Evolutionary conservation across 306 rosid genomes (phyloP).

Genomic region (Vicia sativa): DNA sequence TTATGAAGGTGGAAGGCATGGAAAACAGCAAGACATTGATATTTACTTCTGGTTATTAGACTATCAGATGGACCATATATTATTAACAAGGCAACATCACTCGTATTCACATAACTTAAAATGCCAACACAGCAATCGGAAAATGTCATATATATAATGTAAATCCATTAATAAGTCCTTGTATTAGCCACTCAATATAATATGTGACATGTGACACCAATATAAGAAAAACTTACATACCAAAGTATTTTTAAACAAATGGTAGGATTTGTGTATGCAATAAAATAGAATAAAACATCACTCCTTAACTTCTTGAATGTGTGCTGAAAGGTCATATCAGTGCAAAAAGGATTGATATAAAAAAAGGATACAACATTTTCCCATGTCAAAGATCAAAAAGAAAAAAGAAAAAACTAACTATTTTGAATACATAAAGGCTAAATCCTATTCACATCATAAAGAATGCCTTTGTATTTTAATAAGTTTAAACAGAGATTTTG

Average conservation of each 20-base stretch:
- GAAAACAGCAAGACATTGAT: conserved; percentile 28
- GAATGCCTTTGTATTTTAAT: neutral
- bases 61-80: neutral
- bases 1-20: conserved; percentile 27
- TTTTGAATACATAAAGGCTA: conserved; percentile 6
- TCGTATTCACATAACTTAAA: conserved; percentile 16
- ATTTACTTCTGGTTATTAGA: conserved; percentile 9
- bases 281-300: neutral
- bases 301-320: conserved; percentile 9
- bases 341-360: conserved; percentile 10
- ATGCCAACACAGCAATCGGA: conserved; percentile 20
- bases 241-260: conserved; percentile 5
- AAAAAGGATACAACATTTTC: neutral
- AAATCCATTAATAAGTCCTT: conserved; percentile 18
- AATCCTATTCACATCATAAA: conserved; percentile 18
- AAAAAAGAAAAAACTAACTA: neutral
- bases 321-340: conserved; percentile 32
- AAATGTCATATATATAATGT: conserved; percentile 26
- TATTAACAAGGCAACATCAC: conserved; percentile 8
- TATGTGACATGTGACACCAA: neutral
- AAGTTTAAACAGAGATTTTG: conserved; percentile 12
- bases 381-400: neutral
- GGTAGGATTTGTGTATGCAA: conserved; percentile 16
- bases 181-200: conserved; percentile 8
- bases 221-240: neutral